These are phyloP conservation scores for Pyrus communis DNA, from an alignment of 306 rosid genomes.

Conservation along the genomic window DNA sequence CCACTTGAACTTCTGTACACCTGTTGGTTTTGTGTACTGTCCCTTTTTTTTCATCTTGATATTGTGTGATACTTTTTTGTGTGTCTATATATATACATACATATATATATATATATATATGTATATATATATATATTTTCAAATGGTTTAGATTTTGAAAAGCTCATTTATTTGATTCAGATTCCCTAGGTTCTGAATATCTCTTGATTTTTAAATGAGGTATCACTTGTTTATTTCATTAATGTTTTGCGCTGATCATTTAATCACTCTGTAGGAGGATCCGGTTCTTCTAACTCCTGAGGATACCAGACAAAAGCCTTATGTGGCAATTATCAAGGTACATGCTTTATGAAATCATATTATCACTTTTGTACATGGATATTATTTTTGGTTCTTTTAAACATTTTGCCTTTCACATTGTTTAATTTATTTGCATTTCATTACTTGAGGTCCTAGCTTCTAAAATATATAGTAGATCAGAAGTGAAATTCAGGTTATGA, in stretches of 20 bases:
- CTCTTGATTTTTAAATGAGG: neutral
- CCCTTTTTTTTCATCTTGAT: neutral
- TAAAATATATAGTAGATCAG: neutral
- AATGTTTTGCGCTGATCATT: neutral
- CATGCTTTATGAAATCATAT: conserved; percentile 2
- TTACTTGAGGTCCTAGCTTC: neutral
- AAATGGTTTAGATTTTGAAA: neutral
- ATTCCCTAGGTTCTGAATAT: neutral
- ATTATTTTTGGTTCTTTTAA: neutral
- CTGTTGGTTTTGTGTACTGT: neutral
- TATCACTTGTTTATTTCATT: neutral
- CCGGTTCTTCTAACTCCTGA: conserved; percentile 84
- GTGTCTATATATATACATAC: too few species aligned
- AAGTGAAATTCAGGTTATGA: neutral
- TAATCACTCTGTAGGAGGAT: conserved; percentile 57
- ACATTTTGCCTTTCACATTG: neutral
- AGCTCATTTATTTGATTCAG: neutral
- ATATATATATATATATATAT: neutral
- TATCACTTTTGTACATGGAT: neutral
- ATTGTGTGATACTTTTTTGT: too few species aligned
- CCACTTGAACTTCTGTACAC: neutral
- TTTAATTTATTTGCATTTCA: neutral
- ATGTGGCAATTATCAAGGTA: conserved; percentile 92
- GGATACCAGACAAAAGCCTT: conserved; percentile 64
- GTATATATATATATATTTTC: neutral